Evolutionary conservation across 2,329 filamentous ascomycete genomes (phyloP).

Genomic region (Penicillium sp.): DNA sequence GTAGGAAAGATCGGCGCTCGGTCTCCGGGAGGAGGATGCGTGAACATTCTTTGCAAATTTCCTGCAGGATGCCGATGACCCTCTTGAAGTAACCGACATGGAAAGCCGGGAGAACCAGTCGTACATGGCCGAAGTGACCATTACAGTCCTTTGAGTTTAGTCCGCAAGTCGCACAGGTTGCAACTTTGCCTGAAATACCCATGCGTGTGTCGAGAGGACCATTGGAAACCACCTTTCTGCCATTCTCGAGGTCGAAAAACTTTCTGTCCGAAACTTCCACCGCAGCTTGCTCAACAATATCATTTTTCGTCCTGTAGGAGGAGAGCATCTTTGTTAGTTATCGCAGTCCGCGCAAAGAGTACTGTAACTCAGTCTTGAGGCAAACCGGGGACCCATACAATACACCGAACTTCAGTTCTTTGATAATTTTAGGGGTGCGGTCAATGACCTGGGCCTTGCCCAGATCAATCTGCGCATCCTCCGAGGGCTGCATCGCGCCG

Average conservation of each 20-base stretch:
- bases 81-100: constrained; percentile 96
- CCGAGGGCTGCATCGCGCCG: constrained; percentile 42
- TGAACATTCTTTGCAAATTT: constrained; percentile 95
- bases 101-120: constrained; percentile 86
- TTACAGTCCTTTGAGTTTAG: constrained; percentile 80
- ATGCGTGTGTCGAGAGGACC: constrained; percentile 86
- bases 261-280: constrained; percentile 92
- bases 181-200: constrained; percentile 83
- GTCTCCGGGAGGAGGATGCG: constrained; percentile 77
- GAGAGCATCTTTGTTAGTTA: constrained; percentile 16
- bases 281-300: constrained; percentile 93
- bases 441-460: constrained; percentile 87
- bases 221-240: constrained; percentile 72
- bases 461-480: constrained; percentile 49
- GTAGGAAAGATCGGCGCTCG: constrained; percentile 75
- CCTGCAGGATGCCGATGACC: constrained; percentile 86
- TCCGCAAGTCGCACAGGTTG: constrained; percentile 78
- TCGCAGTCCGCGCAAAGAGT: constrained; percentile 7
- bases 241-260: constrained; percentile 85
- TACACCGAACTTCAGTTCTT: constrained; percentile 90
- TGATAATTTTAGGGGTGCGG: constrained; percentile 85
- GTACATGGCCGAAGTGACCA: constrained; percentile 93
- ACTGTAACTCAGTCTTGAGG: neutral
- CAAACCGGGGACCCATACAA: constrained; percentile 55
- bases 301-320: constrained; percentile 71